Evolutionary conservation across 2,329 filamentous ascomycete genomes (phyloP).

Genomic region (Aspergillus eucalypticola): DNA sequence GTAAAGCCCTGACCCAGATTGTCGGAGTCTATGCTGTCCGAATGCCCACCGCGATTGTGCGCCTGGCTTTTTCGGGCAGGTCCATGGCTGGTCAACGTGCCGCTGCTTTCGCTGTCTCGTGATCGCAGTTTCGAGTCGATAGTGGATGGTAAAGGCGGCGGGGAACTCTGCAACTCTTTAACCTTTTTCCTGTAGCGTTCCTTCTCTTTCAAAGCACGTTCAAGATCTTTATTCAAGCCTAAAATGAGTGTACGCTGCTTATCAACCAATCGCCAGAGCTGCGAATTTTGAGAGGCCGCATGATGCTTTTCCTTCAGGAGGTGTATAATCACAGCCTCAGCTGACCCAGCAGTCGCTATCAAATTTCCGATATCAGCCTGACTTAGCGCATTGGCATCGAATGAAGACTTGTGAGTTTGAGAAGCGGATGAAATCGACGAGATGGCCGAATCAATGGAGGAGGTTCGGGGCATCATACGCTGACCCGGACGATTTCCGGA

Average conservation of each 20-base stretch:
- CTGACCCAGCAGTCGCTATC: slow-evolving; percentile 80
- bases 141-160: slow-evolving; percentile 38
- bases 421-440: slow-evolving; percentile 69
- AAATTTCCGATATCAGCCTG: slow-evolving; percentile 75
- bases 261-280: slow-evolving; percentile 93
- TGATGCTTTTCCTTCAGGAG: slow-evolving; percentile 89
- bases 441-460: slow-evolving; percentile 91
- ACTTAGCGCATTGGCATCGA: slow-evolving; percentile 58
- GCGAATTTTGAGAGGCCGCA: slow-evolving; percentile 82
- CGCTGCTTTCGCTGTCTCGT: slow-evolving; percentile 15
- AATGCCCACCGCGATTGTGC: background rate
- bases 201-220: slow-evolving; percentile 88
- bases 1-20: background rate
- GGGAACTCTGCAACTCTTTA: slow-evolving; percentile 67
- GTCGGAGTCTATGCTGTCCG: background rate
- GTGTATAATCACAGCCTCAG: slow-evolving; percentile 85
- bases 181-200: slow-evolving; percentile 89
- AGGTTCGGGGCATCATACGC: slow-evolving; percentile 64
- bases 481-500: slow-evolving; percentile 33
- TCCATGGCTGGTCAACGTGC: background rate
- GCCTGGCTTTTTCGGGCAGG: background rate
- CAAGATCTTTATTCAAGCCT: slow-evolving; percentile 90
- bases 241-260: slow-evolving; percentile 94
- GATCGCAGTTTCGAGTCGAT: slow-evolving; percentile 12
- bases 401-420: slow-evolving; percentile 59